A percentile compares a stretch with the other conserved stretches of the same genome.
These are phyloP conservation scores for Neurospora sp. DNA, from an alignment of 495 filamentous ascomycete genomes.

Conservation along the genomic window DNA sequence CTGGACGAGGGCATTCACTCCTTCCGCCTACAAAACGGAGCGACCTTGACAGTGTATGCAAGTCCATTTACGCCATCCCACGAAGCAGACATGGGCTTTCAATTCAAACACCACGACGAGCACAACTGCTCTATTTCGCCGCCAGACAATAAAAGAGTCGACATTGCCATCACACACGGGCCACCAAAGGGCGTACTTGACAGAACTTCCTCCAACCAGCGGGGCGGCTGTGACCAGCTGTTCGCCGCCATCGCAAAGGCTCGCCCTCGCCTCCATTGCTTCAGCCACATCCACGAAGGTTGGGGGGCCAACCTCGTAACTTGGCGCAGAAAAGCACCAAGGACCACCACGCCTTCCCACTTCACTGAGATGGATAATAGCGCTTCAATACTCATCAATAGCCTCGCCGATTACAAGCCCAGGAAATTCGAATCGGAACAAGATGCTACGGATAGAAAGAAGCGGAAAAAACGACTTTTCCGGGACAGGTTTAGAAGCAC, in stretches of 20 bases:
- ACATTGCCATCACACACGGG: conserved; percentile 67
- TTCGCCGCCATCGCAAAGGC: conserved; percentile 45
- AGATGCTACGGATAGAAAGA: background rate
- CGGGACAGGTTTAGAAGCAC: conserved; percentile 10
- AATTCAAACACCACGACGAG: conserved; percentile 43
- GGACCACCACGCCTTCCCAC: conserved; percentile 25
- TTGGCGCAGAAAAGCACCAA: conserved; percentile 36
- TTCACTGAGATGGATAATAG: conserved; percentile 28
- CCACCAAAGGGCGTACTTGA: conserved; percentile 56
- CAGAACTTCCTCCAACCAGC: conserved; percentile 16
- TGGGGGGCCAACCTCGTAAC: conserved; percentile 55
- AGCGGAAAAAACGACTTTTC: background rate
- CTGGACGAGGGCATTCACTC: conserved; percentile 54
- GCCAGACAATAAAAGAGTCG: conserved; percentile 27
- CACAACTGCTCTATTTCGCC: conserved; percentile 35
- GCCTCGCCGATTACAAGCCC: conserved; percentile 26
- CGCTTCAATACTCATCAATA: conserved; percentile 33
- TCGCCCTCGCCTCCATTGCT: conserved; percentile 54
- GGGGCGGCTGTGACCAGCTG: conserved; percentile 48
- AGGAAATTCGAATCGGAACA: conserved; percentile 8
- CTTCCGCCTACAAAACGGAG: conserved; percentile 50
- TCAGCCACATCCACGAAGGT: conserved; percentile 67
- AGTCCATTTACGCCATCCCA: conserved; percentile 59
- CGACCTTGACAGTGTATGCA: conserved; percentile 53
- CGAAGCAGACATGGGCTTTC: conserved; percentile 48